Conservation (phyloP, 2,329 filamentous ascomycete species). For the Mycocentrospora acerina region DNA sequence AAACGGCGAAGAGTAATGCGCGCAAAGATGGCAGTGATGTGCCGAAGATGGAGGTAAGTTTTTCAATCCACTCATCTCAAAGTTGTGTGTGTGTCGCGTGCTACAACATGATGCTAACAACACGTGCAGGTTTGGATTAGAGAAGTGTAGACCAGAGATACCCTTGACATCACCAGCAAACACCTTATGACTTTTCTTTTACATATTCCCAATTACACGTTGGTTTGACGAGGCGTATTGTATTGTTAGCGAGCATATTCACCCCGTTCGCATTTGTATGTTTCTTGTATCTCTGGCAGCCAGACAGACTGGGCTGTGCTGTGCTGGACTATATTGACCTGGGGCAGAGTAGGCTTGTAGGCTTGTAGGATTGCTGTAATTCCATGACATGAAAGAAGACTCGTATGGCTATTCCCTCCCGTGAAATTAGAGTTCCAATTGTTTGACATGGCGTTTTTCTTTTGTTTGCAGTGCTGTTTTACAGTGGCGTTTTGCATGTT, state of each 20-base stretch:
- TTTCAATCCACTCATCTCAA: too few relatives aligned
- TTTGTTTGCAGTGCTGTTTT: too few relatives aligned
- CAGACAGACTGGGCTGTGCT: too few relatives aligned
- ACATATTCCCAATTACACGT: slow-evolving; percentile 11
- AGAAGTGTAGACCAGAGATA: slow-evolving; percentile 47
- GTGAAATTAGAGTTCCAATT: too few relatives aligned
- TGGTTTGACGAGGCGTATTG: too few relatives aligned
- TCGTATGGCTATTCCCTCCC: too few relatives aligned
- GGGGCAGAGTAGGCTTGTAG: slow-evolving; percentile 16
- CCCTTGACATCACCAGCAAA: slow-evolving; percentile 31
- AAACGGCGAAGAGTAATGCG: slow-evolving; percentile 66
- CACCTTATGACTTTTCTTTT: slow-evolving; percentile 22
- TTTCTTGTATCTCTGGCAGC: slow-evolving; percentile 34
- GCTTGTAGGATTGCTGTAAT: slow-evolving; percentile 7
- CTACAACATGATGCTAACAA: too few relatives aligned
- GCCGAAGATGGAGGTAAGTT: slow-evolving; percentile 90
- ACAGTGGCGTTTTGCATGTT: too few relatives aligned
- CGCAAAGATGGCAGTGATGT: slow-evolving; percentile 75
- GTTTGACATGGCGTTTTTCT: too few relatives aligned
- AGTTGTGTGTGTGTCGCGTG: too few relatives aligned
- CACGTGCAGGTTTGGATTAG: slow-evolving; percentile 50
- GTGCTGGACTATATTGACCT: slow-evolving; percentile 39
- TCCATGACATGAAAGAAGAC: too few relatives aligned
- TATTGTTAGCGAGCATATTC: slow-evolving; percentile 38
- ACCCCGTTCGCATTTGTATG: slow-evolving; percentile 13